phyloP scores from a whole-genome alignment of 2,329 filamentous ascomycete species.

The Moelleriella libera region DNA sequence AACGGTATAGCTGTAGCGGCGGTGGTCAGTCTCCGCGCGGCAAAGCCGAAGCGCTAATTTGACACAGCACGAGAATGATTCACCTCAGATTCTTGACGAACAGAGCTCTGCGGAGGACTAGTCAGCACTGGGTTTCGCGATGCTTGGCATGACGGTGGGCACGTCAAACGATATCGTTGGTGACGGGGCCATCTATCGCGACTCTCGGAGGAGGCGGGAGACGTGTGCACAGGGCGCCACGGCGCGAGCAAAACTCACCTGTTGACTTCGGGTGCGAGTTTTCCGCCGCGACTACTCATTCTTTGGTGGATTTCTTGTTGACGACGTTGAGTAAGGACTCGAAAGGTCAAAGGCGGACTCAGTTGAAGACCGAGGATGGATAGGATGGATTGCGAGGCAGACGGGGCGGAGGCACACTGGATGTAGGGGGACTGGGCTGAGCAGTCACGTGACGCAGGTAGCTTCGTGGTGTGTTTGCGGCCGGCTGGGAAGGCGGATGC shows the following conservation, averaged over 20 bases:
- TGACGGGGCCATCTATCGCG: not conserved
- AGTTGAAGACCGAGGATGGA: slow-evolving; percentile 8
- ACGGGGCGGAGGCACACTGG: slow-evolving; percentile 10
- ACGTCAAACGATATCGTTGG: not conserved
- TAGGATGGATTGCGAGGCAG: slow-evolving; percentile 13
- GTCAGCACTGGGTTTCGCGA: not conserved
- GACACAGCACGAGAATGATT: slow-evolving; percentile 1
- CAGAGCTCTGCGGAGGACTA: slow-evolving; percentile 58
- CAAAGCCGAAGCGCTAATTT: not conserved
- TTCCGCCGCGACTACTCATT: slow-evolving; percentile 94
- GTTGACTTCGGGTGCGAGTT: slow-evolving; percentile 99
- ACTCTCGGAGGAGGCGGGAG: not conserved
- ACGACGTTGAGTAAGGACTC: slow-evolving; percentile 15
- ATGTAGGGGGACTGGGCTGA: too few species aligned
- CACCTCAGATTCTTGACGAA: slow-evolving; percentile 99
- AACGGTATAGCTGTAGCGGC: slow-evolving; percentile 76
- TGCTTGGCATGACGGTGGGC: not conserved
- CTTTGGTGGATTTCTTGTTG: slow-evolving; percentile 34
- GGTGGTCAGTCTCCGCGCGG: slow-evolving; percentile 2
- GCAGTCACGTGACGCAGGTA: too few species aligned
- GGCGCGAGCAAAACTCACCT: slow-evolving; percentile 37
- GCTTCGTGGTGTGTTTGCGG: too few species aligned
- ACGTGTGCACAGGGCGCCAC: too few species aligned
- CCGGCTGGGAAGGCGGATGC: too few species aligned
- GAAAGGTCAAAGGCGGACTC: slow-evolving; percentile 10